Evolutionary conservation across 1,284 basidiomycete species (phyloP).

Genomic region (Ustilago tritici): DNA sequence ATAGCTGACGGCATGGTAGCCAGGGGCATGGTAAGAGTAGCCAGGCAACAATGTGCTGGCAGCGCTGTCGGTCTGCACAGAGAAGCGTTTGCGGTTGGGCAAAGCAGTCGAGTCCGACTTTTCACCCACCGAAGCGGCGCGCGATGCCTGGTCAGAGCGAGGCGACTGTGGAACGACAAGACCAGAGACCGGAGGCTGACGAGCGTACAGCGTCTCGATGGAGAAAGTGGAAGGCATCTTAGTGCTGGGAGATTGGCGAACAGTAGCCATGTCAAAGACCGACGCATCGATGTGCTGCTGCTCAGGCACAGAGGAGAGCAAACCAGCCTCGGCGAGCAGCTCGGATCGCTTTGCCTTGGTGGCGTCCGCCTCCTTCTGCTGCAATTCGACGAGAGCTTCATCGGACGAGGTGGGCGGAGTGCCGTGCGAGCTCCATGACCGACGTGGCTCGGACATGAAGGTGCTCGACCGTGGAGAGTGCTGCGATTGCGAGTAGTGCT

Average conservation of each 20-base stretch:
- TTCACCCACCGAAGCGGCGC: slow-evolving; percentile 33
- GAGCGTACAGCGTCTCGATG: slow-evolving; percentile 28
- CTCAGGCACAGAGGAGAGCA: slow-evolving; percentile 18
- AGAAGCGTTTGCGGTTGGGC: slow-evolving; percentile 37
- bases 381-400: slow-evolving; percentile 21
- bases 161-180: slow-evolving; percentile 23
- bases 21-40: slow-evolving; percentile 24
- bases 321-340: slow-evolving; percentile 14
- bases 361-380: slow-evolving; percentile 10
- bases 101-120: slow-evolving; percentile 34
- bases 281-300: slow-evolving; percentile 31
- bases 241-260: slow-evolving; percentile 8
- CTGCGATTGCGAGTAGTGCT: slow-evolving; percentile 2
- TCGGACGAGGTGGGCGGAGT: slow-evolving; percentile 37
- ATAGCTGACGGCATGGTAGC: slow-evolving; percentile 15
- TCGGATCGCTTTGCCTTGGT: slow-evolving; percentile 12
- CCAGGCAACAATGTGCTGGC: slow-evolving; percentile 36
- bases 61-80: slow-evolving; percentile 41
- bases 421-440: slow-evolving; percentile 30
- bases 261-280: slow-evolving; percentile 40
- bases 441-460: slow-evolving; percentile 17
- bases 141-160: slow-evolving; percentile 37
- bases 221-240: slow-evolving; percentile 16
- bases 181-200: slow-evolving; percentile 7
- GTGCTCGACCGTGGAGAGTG: slow-evolving; percentile 30